These are phyloP conservation scores for Retiboletus fuscus DNA, from an alignment of 1,284 basidiomycete species.

Conservation along the genomic window DNA sequence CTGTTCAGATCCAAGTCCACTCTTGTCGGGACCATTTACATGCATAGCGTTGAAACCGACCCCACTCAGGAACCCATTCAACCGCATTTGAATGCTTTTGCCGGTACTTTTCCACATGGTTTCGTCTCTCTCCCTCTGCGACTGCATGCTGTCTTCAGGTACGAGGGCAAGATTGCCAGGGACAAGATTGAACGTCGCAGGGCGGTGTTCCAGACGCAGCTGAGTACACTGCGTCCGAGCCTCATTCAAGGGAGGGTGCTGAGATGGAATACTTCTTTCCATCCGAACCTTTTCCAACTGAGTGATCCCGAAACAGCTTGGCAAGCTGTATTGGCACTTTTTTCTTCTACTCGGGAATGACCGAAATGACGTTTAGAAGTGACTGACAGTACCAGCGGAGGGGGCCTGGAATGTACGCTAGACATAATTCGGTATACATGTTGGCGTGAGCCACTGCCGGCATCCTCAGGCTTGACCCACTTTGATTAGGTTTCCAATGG, in stretches of 20 bases:
- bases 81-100: constrained; percentile 28
- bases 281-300: constrained; percentile 9
- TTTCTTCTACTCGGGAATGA: not conserved
- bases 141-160: constrained; percentile 32
- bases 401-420: not conserved
- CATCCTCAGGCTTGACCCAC: too few relatives aligned
- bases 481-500: too few relatives aligned
- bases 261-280: constrained; percentile 19
- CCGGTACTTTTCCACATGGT: constrained; percentile 14
- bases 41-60: constrained; percentile 30
- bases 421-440: not conserved
- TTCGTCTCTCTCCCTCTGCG: constrained; percentile 8
- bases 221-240: not conserved
- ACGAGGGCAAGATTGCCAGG: not conserved
- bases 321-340: constrained; percentile 29
- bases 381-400: too few relatives aligned
- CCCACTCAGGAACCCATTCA: constrained; percentile 6
- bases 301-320: constrained; percentile 28
- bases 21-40: constrained; percentile 32
- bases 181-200: not conserved
- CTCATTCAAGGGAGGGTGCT: not conserved
- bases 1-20: constrained; percentile 29
- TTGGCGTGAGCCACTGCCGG: not conserved
- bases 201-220: not conserved
- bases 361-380: too few relatives aligned